A percentile compares a stretch with the other conserved stretches of the same genome.
Evolutionary conservation across 257 asterid species (phyloP).

Genomic region (Solanum acaule): DNA sequence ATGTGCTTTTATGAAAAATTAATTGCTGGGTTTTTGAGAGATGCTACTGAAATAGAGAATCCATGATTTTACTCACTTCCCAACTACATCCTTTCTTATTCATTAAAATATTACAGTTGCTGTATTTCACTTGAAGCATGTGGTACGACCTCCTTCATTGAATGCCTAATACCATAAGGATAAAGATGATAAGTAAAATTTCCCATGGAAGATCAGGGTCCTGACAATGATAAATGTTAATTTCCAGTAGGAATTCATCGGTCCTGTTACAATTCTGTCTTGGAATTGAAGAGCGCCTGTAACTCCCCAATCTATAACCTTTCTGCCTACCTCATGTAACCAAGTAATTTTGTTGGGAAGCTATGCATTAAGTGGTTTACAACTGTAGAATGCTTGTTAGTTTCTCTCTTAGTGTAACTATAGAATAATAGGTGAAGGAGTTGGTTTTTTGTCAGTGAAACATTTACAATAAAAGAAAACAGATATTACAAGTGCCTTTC

Average conservation of each 20-base stretch:
- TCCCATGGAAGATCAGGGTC: not conserved
- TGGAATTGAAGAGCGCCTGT: not conserved
- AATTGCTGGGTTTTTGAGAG: not conserved
- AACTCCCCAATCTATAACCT: not conserved
- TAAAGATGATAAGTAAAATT: not conserved
- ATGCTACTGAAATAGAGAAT: not conserved
- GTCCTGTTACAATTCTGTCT: not conserved
- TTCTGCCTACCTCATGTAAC: not conserved
- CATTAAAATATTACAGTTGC: not conserved
- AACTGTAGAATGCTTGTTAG: not conserved
- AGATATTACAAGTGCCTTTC: not conserved
- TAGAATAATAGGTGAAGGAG: not conserved
- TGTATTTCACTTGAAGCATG: not conserved
- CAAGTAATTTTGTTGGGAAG: not conserved
- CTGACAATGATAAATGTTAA: not conserved
- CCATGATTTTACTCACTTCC: not conserved
- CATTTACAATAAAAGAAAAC: not conserved
- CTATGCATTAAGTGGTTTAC: not conserved
- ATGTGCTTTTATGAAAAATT: not conserved
- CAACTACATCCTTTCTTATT: not conserved
- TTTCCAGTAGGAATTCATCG: not conserved
- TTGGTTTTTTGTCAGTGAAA: not conserved
- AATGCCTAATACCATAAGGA: not conserved
- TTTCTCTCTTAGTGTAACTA: not conserved
- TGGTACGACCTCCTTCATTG: not conserved